phyloP scores from a whole-genome alignment of 1,284 basidiomycete genomes.

The Cryptococcus sp. region DNA sequence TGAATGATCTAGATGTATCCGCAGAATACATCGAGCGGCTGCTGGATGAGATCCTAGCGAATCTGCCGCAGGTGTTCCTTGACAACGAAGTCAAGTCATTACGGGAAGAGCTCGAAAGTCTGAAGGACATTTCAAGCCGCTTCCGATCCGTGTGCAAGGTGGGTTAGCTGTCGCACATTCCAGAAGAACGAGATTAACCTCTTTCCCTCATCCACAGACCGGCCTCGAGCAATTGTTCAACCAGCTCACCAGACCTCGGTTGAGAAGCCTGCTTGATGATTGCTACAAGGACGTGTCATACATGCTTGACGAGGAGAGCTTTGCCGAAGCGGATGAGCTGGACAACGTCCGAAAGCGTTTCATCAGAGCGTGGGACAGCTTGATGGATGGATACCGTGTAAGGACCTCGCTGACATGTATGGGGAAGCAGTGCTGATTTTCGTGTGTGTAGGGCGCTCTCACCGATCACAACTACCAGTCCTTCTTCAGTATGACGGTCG shows the following conservation, averaged over 20 bases:
- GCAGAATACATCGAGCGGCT: slow-evolving; percentile 81
- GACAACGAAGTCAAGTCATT: slow-evolving; percentile 58
- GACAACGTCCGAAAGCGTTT: slow-evolving; percentile 87
- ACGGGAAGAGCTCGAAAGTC: slow-evolving; percentile 36
- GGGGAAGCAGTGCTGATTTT: not conserved
- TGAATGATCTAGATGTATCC: slow-evolving; percentile 88
- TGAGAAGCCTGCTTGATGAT: slow-evolving; percentile 80
- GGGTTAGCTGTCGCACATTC: slow-evolving; percentile 11
- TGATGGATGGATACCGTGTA: slow-evolving; percentile 84
- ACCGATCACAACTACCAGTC: slow-evolving; percentile 83
- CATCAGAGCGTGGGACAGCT: slow-evolving; percentile 73
- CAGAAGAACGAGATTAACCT: not conserved
- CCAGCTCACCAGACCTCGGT: slow-evolving; percentile 79
- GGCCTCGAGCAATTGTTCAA: slow-evolving; percentile 94
- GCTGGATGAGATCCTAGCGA: slow-evolving; percentile 65
- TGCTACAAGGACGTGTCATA: slow-evolving; percentile 89
- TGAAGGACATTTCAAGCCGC: slow-evolving; percentile 58
- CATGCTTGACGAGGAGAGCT: slow-evolving; percentile 82
- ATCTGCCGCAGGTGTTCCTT: slow-evolving; percentile 70
- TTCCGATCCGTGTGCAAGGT: slow-evolving; percentile 74
- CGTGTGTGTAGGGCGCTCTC: slow-evolving; percentile 65
- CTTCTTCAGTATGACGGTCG: slow-evolving; percentile 80
- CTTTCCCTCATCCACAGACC: slow-evolving; percentile 57
- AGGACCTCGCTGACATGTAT: slow-evolving; percentile 14
- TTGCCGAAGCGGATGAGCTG: slow-evolving; percentile 77